Conservation (phyloP, 148 eudicot genomes). For the Diospyros lotus region DNA sequence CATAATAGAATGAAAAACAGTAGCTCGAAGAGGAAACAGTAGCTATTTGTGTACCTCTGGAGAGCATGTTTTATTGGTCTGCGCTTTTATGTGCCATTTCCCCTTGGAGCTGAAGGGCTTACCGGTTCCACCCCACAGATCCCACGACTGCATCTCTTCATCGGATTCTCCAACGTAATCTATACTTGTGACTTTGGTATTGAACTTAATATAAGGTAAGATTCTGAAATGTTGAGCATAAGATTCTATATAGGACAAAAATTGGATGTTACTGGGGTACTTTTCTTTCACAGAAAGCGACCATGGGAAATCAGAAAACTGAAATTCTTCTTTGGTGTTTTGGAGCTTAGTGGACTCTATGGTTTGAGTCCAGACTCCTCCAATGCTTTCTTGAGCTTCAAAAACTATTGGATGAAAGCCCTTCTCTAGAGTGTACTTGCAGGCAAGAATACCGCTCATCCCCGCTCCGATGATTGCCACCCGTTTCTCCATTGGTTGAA, state of each 20-base stretch:
- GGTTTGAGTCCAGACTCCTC: conserved; percentile 38
- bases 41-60: conserved; percentile 2
- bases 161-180: conserved; percentile 15
- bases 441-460: conserved; percentile 35
- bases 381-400: conserved; percentile 22
- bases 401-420: conserved; percentile 30
- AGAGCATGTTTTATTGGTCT: neutral
- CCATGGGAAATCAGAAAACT: conserved; percentile 39
- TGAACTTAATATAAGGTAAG: conserved; percentile 18
- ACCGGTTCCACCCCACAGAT: conserved; percentile 27
- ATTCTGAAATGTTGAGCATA: conserved; percentile 27
- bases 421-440: conserved; percentile 25
- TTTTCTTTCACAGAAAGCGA: conserved; percentile 21
- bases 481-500: conserved; percentile 6
- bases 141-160: conserved; percentile 12
- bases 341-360: conserved; percentile 36
- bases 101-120: conserved; percentile 22
- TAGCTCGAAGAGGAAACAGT: too few relatives aligned
- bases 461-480: conserved; percentile 38
- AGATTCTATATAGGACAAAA: conserved; percentile 23
- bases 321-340: conserved; percentile 17
- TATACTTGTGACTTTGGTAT: conserved; percentile 19
- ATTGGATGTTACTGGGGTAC: conserved; percentile 24
- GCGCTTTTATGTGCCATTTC: conserved; percentile 30
- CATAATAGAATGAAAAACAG: neutral